Evolutionary conservation across 768 basidiomycete genomes (phyloP).

Genomic region (Russula ochroleuca): DNA sequence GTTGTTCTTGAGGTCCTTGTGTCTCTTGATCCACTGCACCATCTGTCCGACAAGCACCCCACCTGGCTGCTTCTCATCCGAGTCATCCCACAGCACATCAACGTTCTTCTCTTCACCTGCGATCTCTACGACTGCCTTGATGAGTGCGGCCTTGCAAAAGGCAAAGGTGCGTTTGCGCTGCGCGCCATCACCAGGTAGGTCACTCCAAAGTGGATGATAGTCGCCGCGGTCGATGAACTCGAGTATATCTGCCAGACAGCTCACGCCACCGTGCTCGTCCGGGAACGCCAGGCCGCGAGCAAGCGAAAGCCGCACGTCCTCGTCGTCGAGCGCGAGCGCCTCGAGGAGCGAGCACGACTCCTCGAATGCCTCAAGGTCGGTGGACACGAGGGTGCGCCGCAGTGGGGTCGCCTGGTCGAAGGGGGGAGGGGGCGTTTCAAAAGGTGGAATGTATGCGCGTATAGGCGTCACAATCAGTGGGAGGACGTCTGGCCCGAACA

Average conservation of each 20-base stretch:
- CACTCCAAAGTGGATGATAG: conserved; percentile 62
- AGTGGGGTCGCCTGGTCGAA: conserved; percentile 42
- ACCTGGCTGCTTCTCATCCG: conserved; percentile 52
- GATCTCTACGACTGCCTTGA: conserved; percentile 82
- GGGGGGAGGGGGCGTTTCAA: conserved; percentile 37
- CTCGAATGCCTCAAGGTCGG: conserved; percentile 70
- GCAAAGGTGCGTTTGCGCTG: conserved; percentile 69
- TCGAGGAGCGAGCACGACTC: conserved; percentile 74
- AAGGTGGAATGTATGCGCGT: conserved; percentile 56
- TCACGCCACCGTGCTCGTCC: conserved; percentile 50
- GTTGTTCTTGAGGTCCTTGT: conserved; percentile 40
- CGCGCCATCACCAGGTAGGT: conserved; percentile 45
- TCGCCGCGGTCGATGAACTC: conserved; percentile 70
- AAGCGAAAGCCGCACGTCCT: conserved; percentile 67
- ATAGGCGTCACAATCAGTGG: conserved; percentile 59
- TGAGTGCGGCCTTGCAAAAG: conserved; percentile 78
- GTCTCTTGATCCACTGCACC: conserved; percentile 68
- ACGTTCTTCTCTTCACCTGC: conserved; percentile 77
- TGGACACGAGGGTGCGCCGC: conserved; percentile 45
- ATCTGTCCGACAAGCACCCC: conserved; percentile 69
- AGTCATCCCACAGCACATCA: conserved; percentile 72
- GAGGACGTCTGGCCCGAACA: conserved; percentile 59
- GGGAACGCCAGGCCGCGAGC: conserved; percentile 61
- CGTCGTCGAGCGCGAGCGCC: conserved; percentile 71
- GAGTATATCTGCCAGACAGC: conserved; percentile 60